phyloP scores from a whole-genome alignment of 148 eudicot genomes.

The Chenopodium quinoa region DNA sequence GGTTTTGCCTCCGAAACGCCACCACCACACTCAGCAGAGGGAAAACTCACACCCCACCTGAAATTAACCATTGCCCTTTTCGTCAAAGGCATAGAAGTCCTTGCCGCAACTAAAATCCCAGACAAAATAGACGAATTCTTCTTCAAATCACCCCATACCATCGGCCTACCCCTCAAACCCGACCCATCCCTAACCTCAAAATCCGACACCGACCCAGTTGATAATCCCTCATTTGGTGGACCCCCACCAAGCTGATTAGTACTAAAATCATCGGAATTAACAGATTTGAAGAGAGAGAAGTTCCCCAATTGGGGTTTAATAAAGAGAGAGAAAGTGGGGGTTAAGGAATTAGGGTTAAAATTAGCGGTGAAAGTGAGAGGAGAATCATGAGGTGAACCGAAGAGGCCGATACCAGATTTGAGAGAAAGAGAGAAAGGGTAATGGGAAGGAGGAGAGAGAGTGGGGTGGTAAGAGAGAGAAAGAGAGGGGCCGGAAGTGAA shows the following conservation, averaged over 20 bases:
- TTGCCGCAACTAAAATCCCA: slow-evolving; percentile 58
- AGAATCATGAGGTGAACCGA: slow-evolving; percentile 69
- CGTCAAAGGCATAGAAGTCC: slow-evolving; percentile 47
- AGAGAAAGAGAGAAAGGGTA: slow-evolving; percentile 53
- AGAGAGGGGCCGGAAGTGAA: slow-evolving; percentile 75
- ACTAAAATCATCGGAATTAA: slow-evolving; percentile 20
- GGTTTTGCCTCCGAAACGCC: slow-evolving; percentile 14
- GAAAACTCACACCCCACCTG: slow-evolving; percentile 42
- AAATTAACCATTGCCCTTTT: slow-evolving; percentile 35
- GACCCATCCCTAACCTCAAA: slow-evolving; percentile 32
- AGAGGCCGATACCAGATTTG: slow-evolving; percentile 71
- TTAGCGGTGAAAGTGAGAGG: slow-evolving; percentile 69
- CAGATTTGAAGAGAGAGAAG: slow-evolving; percentile 65
- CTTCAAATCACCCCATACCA: slow-evolving; percentile 43
- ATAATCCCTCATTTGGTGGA: slow-evolving; percentile 21
- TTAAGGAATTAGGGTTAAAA: slow-evolving; percentile 40
- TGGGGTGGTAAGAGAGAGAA: slow-evolving; percentile 68
- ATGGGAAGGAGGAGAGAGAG: slow-evolving; percentile 31
- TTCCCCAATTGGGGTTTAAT: slow-evolving; percentile 79
- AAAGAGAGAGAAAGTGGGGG: slow-evolving; percentile 60
- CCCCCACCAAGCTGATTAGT: slow-evolving; percentile 18
- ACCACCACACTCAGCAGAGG: slow-evolving; percentile 18
- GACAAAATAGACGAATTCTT: slow-evolving; percentile 43
- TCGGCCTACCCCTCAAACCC: slow-evolving; percentile 32
- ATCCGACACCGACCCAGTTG: slow-evolving; percentile 32